Percentiles rank a stretch among this genome's conserved stretches.
Evolutionary conservation across 2,329 filamentous ascomycete species (phyloP).

Genomic region (Sphaerostilbella broomeana): DNA sequence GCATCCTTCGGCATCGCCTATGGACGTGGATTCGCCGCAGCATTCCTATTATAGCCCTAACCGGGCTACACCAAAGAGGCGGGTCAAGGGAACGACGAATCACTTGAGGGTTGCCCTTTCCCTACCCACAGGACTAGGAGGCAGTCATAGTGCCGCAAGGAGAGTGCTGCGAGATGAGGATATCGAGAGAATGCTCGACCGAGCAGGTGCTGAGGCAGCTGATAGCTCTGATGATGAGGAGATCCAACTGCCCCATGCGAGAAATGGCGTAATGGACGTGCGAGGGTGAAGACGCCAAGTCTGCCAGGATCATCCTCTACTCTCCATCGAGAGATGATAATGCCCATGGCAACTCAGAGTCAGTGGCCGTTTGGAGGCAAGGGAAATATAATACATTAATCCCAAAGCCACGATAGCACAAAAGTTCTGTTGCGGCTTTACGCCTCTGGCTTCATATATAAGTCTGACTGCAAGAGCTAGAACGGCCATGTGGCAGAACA

Average conservation of each 20-base stretch:
- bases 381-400: no score
- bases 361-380: no score
- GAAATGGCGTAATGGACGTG: conserved; percentile 25
- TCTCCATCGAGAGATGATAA: not conserved
- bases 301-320: not conserved
- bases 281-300: conserved; percentile 4
- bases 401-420: no score
- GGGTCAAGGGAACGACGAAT: conserved; percentile 33
- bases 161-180: conserved; percentile 46
- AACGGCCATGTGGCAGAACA: no score
- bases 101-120: conserved; percentile 38
- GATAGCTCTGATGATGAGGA: conserved; percentile 54
- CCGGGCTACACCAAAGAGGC: conserved; percentile 36
- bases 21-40: conserved; percentile 40
- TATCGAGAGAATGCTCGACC: conserved; percentile 53
- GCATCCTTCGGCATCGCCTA: conserved; percentile 34
- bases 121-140: conserved; percentile 42
- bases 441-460: no score
- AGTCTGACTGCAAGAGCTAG: no score
- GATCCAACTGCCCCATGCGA: conserved; percentile 41
- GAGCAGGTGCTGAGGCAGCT: conserved; percentile 40
- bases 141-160: conserved; percentile 31
- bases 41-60: conserved; percentile 22
- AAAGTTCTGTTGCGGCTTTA: no score
- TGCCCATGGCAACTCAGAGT: not conserved